Evolutionary conservation across 1,284 basidiomycete species (phyloP), one percentile per base, ranked within the genome.

Genomic region (Cutaneotrichosporon cavernicola): DNA sequence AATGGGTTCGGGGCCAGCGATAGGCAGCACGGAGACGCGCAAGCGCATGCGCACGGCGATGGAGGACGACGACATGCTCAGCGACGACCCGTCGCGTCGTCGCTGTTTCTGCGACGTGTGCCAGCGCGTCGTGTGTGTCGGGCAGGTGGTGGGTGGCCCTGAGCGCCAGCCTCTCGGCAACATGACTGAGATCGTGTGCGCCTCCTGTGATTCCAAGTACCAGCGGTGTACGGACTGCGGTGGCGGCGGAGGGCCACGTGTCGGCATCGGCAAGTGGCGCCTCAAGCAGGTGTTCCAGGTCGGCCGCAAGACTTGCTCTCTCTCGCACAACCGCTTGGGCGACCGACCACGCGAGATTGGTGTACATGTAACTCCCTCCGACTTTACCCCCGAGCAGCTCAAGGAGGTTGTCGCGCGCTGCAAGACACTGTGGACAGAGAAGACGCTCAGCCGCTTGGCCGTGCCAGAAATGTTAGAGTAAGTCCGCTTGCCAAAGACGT

Each of bases 211-310:
- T 61, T 62, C 58, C 62, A 79, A 78, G 49, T 79, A 80, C 65
- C 74, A 76, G 60, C 71, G 78, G 68, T 67, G 61, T 21, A 61
- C 61, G 4, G 68, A 80, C 70, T 80, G 78, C 56, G 78, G 78
- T 30, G 81, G 79, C 3, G 80, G 81, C 11, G 80, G 81, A 30
- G 81, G 81, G 4, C 69, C 75, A 4, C 65, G 78, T n/a, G 69
- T 78, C 8, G 81, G 81, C 1, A 81, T 81, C 30, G 82, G 82
- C 6, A 83, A 82, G 70, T 83, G 81, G 81, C 70, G 82, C 14
- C 76, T 77, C 58, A 82, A 82, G 67, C 78, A 82, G 65, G 76
- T 82, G 34, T 83, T 83, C 71, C 76, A 76, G 49, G 74, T 73
- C 4, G 79, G 78, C 5, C 72, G 81, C 32, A 81, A 81, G 68